Evolutionary conservation across 2,329 filamentous ascomycete species (phyloP).

Genomic region (Penicillium psychrosexuale): DNA sequence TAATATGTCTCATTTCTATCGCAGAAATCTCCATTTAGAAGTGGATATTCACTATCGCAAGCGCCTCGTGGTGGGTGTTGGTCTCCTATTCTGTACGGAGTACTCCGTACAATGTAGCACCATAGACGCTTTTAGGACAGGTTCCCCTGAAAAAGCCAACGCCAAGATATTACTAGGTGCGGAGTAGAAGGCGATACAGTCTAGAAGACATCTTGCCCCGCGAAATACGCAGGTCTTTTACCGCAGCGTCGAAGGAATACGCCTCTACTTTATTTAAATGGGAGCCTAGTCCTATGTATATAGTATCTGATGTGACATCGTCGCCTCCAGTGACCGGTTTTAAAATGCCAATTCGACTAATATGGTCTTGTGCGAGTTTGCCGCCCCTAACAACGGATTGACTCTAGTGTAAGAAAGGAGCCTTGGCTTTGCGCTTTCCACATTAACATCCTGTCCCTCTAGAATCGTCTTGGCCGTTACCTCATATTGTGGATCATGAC

Average conservation of each 20-base stretch:
- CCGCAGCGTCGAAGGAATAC: not conserved
- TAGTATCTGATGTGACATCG: not conserved
- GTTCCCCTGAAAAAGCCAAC: not conserved
- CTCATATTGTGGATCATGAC: not conserved
- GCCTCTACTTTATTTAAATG: not conserved
- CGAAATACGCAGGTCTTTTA: not conserved
- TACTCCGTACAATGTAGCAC: not conserved
- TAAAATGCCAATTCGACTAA: not conserved
- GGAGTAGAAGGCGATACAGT: not conserved
- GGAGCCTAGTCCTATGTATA: not conserved
- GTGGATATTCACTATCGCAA: not conserved
- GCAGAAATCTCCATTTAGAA: not conserved
- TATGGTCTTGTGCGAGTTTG: not conserved
- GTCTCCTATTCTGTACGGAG: not conserved
- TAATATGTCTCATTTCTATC: not conserved
- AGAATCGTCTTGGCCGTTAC: not conserved
- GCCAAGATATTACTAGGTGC: not conserved
- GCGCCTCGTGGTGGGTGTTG: not conserved
- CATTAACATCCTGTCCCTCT: not conserved
- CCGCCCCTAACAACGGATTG: not conserved
- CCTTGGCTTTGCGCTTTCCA: not conserved
- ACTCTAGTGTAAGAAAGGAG: slow-evolving; percentile 1
- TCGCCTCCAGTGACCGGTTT: not conserved
- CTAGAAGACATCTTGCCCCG: not conserved
- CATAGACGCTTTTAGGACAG: not conserved